Percentiles rank a stretch among this genome's conserved stretches.
Conservation (phyloP, 352 stramenopile genomes). For the Globisporangium okanoganense region DNA sequence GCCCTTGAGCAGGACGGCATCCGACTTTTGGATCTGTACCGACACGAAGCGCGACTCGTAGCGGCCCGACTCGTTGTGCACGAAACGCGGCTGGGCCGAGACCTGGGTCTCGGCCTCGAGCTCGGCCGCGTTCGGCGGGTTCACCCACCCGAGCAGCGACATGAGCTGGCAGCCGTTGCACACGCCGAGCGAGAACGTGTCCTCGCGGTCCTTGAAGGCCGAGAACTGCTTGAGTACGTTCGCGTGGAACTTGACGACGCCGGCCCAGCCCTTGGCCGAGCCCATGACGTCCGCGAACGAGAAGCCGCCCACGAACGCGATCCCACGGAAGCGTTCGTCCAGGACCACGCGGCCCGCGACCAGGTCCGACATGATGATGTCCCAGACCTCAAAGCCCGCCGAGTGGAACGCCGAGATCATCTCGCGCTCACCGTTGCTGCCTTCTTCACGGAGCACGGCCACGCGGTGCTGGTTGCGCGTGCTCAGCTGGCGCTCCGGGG, state of each 20-base stretch:
- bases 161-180: constrained; percentile 99
- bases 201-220: constrained; percentile 91
- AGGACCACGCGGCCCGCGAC: constrained; percentile 89
- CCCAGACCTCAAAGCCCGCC: constrained; percentile 98
- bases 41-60: constrained; percentile 98
- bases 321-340: constrained; percentile 93
- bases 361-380: constrained; percentile 97
- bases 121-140: constrained; percentile 45
- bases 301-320: constrained; percentile 99
- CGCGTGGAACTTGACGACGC: constrained; percentile 96
- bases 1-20: constrained; percentile 96
- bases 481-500: constrained; percentile 76
- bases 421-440: constrained; percentile 98
- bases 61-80: constrained; percentile 96
- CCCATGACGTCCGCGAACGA: constrained; percentile 98
- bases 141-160: constrained; percentile 97
- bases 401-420: constrained; percentile 97
- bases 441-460: constrained; percentile 97
- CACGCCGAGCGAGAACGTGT: constrained; percentile 99
- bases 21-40: constrained; percentile 94
- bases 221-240: constrained; percentile 96
- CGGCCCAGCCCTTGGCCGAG: constrained; percentile 98
- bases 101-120: constrained; percentile 52
- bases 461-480: constrained; percentile 91
- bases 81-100: constrained; percentile 89